phyloP scores from a whole-genome alignment of 1,284 basidiomycete genomes.

The Ustilago esculenta region DNA sequence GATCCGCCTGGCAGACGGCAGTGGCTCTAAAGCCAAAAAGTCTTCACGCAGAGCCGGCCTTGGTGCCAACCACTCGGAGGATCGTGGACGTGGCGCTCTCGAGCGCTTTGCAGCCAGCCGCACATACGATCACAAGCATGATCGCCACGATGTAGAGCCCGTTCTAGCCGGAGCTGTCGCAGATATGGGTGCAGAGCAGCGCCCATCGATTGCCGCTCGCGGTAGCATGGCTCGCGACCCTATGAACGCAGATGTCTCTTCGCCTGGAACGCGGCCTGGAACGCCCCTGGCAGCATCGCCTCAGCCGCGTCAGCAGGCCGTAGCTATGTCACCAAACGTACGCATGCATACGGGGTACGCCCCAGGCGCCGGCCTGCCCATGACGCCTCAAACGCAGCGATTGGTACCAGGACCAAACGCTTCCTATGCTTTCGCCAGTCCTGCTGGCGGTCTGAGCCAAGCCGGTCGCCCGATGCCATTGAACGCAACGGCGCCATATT shows the following conservation, averaged over 20 bases:
- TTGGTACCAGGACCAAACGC: conserved; percentile 22
- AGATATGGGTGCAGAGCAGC: conserved; percentile 3
- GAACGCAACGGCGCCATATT: conserved; percentile 2
- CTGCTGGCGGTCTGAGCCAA: conserved; percentile 12
- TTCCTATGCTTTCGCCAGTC: conserved; percentile 34
- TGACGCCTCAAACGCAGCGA: conserved; percentile 30
- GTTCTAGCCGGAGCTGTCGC: background rate
- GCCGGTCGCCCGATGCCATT: conserved; percentile 11
- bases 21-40: conserved; percentile 34
- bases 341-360: conserved; percentile 16
- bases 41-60: conserved; percentile 9
- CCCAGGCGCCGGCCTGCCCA: background rate
- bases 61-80: conserved; percentile 11
- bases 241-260: background rate
- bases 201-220: background rate
- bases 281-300: background rate
- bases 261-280: conserved; percentile 1
- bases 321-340: conserved; percentile 27
- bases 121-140: conserved; percentile 33
- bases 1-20: conserved; percentile 37
- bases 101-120: conserved; percentile 43
- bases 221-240: background rate
- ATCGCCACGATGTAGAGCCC: conserved; percentile 41
- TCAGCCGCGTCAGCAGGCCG: conserved; percentile 1
- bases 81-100: conserved; percentile 27